Percentiles rank a stretch among this genome's conserved stretches.
Conservation (phyloP, 169 alveolate species). For the Plasmodium berghei region DNA sequence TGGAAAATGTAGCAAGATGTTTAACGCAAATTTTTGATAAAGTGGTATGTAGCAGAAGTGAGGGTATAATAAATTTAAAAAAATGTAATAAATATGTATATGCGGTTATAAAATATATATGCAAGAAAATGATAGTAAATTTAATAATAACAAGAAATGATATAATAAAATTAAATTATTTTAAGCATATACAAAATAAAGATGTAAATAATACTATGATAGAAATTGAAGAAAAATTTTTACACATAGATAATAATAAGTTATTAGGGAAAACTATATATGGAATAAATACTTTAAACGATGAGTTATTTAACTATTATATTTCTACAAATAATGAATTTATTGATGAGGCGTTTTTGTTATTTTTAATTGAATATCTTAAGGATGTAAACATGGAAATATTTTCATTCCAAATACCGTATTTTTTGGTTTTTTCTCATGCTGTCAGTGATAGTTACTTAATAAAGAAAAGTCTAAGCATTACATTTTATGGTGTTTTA, state of each 20-base stretch:
- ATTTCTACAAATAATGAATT: constrained; percentile 16
- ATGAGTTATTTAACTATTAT: constrained; percentile 14
- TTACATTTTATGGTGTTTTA: constrained; percentile 26
- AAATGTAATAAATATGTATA: constrained; percentile 28
- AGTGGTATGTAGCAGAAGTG: no score
- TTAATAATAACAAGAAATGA: constrained; percentile 24
- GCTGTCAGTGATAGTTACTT: constrained; percentile 20
- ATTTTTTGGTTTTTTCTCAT: constrained; percentile 30
- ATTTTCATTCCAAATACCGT: constrained; percentile 1
- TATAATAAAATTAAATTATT: constrained; percentile 44
- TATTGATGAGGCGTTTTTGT: constrained; percentile 21
- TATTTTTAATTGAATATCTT: constrained; percentile 31
- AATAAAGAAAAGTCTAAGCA: constrained; percentile 33
- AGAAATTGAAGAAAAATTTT: constrained; percentile 16
- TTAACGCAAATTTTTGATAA: no score
- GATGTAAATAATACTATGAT: constrained; percentile 54
- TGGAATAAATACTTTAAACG: constrained; percentile 16
- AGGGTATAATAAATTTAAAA: constrained; percentile 20
- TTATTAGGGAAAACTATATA: background rate
- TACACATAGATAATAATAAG: constrained; percentile 8
- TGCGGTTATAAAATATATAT: constrained; percentile 35
- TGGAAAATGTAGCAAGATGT: no score
- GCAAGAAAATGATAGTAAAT: constrained; percentile 25
- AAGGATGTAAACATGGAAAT: constrained; percentile 29
- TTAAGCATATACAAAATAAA: constrained; percentile 26